Evolutionary conservation across 164 flowering plant species (phyloP).

Genomic region (Warburgia ugandensis): DNA sequence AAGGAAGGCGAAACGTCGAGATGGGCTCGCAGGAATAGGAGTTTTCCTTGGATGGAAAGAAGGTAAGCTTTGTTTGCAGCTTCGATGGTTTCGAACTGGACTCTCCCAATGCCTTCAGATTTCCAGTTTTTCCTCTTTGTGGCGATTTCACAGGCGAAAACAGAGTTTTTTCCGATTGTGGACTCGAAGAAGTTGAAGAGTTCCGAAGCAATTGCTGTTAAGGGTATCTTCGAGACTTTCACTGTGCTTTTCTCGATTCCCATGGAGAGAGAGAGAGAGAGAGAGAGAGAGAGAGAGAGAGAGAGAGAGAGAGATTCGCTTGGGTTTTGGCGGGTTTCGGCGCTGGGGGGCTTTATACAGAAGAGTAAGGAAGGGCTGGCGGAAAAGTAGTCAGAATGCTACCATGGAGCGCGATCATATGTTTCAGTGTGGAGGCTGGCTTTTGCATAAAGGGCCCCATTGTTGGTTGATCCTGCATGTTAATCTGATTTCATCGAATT

Average conservation of each 20-base stretch:
- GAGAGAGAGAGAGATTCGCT: too few relatives aligned
- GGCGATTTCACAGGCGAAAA: conserved; percentile 64
- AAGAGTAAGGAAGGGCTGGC: too few relatives aligned
- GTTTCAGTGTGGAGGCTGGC: too few relatives aligned
- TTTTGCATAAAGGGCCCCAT: too few relatives aligned
- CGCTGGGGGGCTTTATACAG: background rate
- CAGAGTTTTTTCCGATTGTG: conserved; percentile 38
- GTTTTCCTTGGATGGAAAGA: conserved; percentile 33
- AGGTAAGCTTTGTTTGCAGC: conserved; percentile 23
- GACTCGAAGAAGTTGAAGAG: conserved; percentile 54
- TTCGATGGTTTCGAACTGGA: conserved; percentile 62
- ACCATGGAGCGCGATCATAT: too few relatives aligned
- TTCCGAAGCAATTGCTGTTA: conserved; percentile 44
- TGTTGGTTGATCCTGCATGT: too few relatives aligned
- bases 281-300: background rate
- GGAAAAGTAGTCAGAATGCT: too few relatives aligned
- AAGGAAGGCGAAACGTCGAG: conserved; percentile 35
- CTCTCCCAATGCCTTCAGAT: conserved; percentile 65
- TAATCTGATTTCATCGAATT: too few relatives aligned
- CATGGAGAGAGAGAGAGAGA: conserved; percentile 6
- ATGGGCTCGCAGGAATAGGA: conserved; percentile 36
- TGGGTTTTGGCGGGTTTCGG: conserved; percentile 1
- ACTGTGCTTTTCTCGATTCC: conserved; percentile 37
- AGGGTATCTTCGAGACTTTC: conserved; percentile 52
- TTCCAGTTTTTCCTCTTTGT: conserved; percentile 80